phyloP scores from a whole-genome alignment of 371 early-diverging fungal genomes.

The Modicella reniformis region DNA sequence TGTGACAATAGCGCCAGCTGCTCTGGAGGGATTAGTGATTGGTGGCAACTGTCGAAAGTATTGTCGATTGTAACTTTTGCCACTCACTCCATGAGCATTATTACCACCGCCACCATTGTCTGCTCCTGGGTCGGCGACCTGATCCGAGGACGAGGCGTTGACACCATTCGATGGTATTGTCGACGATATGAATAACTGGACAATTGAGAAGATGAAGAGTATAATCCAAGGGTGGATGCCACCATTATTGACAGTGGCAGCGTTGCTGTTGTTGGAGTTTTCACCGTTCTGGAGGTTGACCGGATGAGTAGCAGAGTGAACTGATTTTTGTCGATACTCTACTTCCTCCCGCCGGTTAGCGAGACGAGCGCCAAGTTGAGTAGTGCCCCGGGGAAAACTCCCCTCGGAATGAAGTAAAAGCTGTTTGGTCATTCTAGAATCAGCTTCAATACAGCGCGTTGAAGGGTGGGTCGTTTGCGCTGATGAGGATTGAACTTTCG shows the following conservation, averaged over 20 bases:
- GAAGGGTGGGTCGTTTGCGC: too few species aligned
- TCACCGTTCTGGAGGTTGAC: neutral
- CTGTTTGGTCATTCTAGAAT: too few species aligned
- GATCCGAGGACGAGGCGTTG: conserved; percentile 39
- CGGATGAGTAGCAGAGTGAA: neutral
- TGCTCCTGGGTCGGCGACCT: conserved; percentile 1
- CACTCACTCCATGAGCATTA: too few species aligned
- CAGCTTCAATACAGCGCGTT: too few species aligned
- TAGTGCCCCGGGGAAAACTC: too few species aligned
- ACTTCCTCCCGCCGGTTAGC: too few species aligned
- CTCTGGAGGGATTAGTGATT: conserved; percentile 15
- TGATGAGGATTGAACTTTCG: neutral
- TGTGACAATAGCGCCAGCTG: conserved; percentile 35
- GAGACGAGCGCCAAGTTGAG: too few species aligned
- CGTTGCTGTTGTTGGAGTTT: neutral
- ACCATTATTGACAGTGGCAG: conserved; percentile 7
- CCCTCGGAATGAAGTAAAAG: too few species aligned
- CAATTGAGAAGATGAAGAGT: conserved; percentile 27
- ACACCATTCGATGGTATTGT: conserved; percentile 32
- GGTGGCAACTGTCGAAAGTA: conserved; percentile 40
- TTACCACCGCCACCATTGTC: conserved; percentile 1
- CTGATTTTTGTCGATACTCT: too few species aligned
- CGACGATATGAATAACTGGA: conserved; percentile 39
- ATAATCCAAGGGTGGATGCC: conserved; percentile 36
- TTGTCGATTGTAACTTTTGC: conserved; percentile 13